phyloP scores from a whole-genome alignment of 306 rosid species.

The Pueraria montana region DNA sequence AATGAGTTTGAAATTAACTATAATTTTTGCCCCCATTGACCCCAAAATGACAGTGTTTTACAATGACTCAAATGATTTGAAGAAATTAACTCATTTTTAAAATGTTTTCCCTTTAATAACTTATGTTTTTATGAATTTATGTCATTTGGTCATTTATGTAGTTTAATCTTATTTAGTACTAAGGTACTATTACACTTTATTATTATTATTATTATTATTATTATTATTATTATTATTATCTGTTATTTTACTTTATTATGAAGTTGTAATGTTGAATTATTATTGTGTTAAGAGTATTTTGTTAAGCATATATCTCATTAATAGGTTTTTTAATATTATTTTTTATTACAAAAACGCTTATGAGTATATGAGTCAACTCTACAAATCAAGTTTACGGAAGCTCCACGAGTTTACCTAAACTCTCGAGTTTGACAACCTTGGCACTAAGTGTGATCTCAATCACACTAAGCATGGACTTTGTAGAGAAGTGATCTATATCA shows the following conservation, averaged over 20 bases:
- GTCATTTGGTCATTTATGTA: too few relatives aligned
- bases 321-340: not conserved
- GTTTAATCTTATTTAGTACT: too few relatives aligned
- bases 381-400: not conserved
- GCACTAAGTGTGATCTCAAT: too few relatives aligned
- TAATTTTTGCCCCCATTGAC: not conserved
- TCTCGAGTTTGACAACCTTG: too few relatives aligned
- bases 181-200: not conserved
- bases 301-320: too few relatives aligned
- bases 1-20: not conserved
- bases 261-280: not conserved
- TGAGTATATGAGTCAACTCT: not conserved
- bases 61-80: not conserved
- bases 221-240: too few relatives aligned
- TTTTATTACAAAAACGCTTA: not conserved
- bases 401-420: not conserved
- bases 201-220: too few relatives aligned
- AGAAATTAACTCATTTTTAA: too few relatives aligned
- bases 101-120: not conserved
- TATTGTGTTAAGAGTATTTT: too few relatives aligned
- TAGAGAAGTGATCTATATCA: too few relatives aligned
- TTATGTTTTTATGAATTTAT: too few relatives aligned
- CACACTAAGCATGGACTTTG: too few relatives aligned
- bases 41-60: not conserved
- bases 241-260: not conserved